Evolutionary conservation across 108 stramenopile genomes (phyloP).

Genomic region (Pelagomonas calceolata): DNA sequence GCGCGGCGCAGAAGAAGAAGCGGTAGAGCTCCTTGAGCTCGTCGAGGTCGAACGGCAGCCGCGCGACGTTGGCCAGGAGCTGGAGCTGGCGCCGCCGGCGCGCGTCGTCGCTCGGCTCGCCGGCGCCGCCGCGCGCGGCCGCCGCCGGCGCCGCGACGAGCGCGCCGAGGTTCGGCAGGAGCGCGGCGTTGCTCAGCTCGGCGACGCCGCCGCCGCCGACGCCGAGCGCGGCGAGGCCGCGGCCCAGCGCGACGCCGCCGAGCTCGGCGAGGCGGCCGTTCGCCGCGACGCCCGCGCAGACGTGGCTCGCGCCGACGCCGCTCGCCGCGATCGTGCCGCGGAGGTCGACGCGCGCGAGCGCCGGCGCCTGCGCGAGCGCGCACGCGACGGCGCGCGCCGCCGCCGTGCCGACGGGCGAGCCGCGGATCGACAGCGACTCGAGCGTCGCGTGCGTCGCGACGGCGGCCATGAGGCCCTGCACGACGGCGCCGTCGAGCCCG

Average conservation of each 20-base stretch:
- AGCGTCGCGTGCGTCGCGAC: background rate
- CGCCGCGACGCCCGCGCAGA: background rate
- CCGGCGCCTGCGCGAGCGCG: background rate
- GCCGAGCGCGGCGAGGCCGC: background rate
- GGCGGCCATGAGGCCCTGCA: background rate
- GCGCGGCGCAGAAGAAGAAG: background rate
- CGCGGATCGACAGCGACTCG: background rate
- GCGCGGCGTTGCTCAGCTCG: background rate
- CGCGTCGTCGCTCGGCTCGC: no score
- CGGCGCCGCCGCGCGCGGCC: no score
- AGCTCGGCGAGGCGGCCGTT: background rate
- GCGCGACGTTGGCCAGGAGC: background rate
- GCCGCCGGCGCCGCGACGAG: no score
- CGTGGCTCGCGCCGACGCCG: background rate
- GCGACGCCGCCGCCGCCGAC: background rate
- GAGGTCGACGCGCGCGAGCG: background rate
- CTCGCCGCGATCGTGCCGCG: background rate
- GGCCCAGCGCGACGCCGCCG: background rate
- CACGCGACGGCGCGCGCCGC: background rate
- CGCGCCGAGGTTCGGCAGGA: background rate
- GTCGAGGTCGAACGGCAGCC: background rate
- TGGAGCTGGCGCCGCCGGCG: no score
- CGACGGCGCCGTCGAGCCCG: background rate
- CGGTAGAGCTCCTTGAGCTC: background rate
- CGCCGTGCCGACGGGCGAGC: background rate